Evolutionary conservation across 495 filamentous ascomycete genomes (phyloP), one percentile per base, ranked within the genome.

Genomic region (Hypoxylon cercidicola): DNA sequence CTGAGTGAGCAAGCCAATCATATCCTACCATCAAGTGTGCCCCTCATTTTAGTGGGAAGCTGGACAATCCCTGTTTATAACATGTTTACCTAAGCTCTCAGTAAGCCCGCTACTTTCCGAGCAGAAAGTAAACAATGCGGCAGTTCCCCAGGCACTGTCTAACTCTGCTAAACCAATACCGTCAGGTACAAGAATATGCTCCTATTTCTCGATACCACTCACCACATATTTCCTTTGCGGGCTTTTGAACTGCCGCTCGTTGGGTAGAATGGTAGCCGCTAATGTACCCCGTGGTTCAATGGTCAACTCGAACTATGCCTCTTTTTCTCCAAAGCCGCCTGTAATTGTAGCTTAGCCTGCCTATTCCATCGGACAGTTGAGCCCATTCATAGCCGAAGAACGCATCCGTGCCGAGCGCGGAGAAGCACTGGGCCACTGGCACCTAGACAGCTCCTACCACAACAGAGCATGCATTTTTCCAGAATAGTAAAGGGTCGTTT

Each of bases 331-430:
- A 43, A 55, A 54, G 34, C 5, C 15, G n/a, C 43, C 5, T 30
- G 8, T 55, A 49, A 10, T 9, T 45, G 32, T 46, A 30, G 16
- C 9, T 7, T 34, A 45, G 35, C 21, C 11, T 13, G 10, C 0
- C n/a, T 16, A 28, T 34, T 34, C 41, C 44, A 60, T 52, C 15
- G 21, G 51, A 35, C 9, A 60, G 44, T 19, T 16, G 48, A 39
- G 49, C 19, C 34, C 35, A 11, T 62, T 48, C 51, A 54, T 71
- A 73, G 64, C 71, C 71, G 71, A 73, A 49, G 40, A 48, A 44
- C 62, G 55, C 56, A 58, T 32, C 68, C 62, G 67, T 45, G 66
- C 58, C 61, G 61, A 65, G 61, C 66, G 66, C 56, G 66, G 66
- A 65, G 66, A 65, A 25, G 13, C 21, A 25, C 39, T 41, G 11